A percentile compares a stretch with the other conserved stretches of the same genome.
phyloP scores from a whole-genome alignment of 495 filamentous ascomycete species.

The Parathielavia hyrcaniae region DNA sequence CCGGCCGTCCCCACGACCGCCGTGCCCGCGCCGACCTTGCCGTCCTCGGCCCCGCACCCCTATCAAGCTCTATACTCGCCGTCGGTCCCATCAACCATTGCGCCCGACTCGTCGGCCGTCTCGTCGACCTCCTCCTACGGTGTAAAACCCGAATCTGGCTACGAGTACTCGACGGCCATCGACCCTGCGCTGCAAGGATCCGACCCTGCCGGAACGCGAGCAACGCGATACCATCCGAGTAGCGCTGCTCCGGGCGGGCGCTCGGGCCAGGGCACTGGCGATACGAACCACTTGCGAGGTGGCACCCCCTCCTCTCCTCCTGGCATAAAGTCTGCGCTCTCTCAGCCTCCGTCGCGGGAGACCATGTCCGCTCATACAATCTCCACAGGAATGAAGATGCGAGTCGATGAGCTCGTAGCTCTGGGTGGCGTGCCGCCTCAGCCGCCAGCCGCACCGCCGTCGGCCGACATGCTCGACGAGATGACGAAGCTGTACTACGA shows the following conservation, averaged over 20 bases:
- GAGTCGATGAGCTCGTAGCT: slow-evolving; percentile 68
- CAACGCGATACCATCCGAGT: slow-evolving; percentile 36
- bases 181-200: slow-evolving; percentile 66
- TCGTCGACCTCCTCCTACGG: slow-evolving; percentile 48
- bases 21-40: slow-evolving; percentile 30
- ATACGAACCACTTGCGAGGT: slow-evolving; percentile 25
- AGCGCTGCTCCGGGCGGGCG: slow-evolving; percentile 25
- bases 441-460: slow-evolving; percentile 47
- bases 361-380: slow-evolving; percentile 42
- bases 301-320: slow-evolving; percentile 26
- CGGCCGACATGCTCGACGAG: slow-evolving; percentile 56
- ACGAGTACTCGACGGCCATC: slow-evolving; percentile 64
- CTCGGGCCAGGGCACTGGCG: slow-evolving; percentile 25
- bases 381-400: slow-evolving; percentile 60
- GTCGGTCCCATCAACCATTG: slow-evolving; percentile 25
- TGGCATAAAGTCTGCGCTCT: slow-evolving; percentile 16
- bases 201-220: slow-evolving; percentile 31
- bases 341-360: slow-evolving; percentile 28
- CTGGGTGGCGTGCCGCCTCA: slow-evolving; percentile 58
- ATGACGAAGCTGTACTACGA: slow-evolving; percentile 67
- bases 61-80: slow-evolving; percentile 29
- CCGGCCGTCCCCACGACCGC: slow-evolving; percentile 26
- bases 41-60: slow-evolving; percentile 33
- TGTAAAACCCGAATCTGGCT: slow-evolving; percentile 51
- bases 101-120: slow-evolving; percentile 29